These are phyloP conservation scores for Zychaea mexicana DNA, from an alignment of 371 early-diverging fungal species.

Conservation along the genomic window DNA sequence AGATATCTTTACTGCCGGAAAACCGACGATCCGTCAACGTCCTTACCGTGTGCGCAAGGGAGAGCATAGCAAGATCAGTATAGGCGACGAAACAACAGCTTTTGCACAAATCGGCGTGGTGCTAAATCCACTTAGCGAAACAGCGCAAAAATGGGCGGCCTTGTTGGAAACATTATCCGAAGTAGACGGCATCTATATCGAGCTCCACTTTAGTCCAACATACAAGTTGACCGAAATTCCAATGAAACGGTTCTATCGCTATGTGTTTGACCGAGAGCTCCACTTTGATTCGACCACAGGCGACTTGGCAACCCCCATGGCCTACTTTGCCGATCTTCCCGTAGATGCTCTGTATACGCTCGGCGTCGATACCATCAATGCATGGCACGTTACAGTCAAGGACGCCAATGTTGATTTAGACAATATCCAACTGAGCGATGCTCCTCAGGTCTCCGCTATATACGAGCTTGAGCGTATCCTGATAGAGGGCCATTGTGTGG, in stretches of 20 bases:
- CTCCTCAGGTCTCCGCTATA: conserved; percentile 64
- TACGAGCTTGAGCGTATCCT: conserved; percentile 85
- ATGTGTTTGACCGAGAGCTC: conserved; percentile 68
- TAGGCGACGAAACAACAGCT: conserved; percentile 40
- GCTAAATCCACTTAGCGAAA: conserved; percentile 77
- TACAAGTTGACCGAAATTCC: conserved; percentile 61
- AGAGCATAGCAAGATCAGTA: conserved; percentile 25
- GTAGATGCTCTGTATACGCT: conserved; percentile 79
- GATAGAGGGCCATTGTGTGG: conserved; percentile 88
- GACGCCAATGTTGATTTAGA: conserved; percentile 89
- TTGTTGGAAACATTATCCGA: conserved; percentile 63
- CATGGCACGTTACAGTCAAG: conserved; percentile 89
- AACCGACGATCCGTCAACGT: conserved; percentile 24
- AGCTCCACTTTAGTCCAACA: conserved; percentile 65
- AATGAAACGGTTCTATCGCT: conserved; percentile 87
- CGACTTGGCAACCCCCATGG: conserved; percentile 45
- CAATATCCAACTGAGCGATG: conserved; percentile 71
- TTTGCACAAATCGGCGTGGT: conserved; percentile 66
- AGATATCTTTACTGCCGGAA: conserved; percentile 14
- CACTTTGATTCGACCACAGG: conserved; percentile 60
- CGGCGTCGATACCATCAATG: conserved; percentile 79
- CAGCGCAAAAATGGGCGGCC: conserved; percentile 77
- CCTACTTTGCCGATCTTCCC: conserved; percentile 78
- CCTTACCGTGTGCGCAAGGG: conserved; percentile 20
- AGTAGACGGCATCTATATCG: conserved; percentile 63